Percentiles rank a stretch among this genome's conserved stretches.
These are phyloP conservation scores for Eucalyptus fibrosa DNA, from an alignment of 345 rosid species.

Conservation along the genomic window DNA sequence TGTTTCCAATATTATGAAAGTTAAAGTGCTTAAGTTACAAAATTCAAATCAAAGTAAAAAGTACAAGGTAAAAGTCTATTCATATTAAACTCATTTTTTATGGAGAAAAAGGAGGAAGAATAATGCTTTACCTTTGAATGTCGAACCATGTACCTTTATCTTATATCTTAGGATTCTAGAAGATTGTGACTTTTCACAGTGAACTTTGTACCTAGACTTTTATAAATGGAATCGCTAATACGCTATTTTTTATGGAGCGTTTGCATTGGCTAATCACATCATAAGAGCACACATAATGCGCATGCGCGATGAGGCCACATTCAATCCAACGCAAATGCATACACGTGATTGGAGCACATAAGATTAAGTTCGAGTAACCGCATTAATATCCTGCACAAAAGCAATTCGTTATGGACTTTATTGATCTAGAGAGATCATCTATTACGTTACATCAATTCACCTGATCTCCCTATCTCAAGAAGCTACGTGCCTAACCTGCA, in stretches of 20 bases:
- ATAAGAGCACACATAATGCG: background rate
- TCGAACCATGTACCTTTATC: background rate
- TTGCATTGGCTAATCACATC: background rate
- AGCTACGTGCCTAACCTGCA: background rate
- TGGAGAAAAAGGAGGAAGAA: background rate
- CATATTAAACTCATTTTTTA: background rate
- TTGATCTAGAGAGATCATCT: background rate
- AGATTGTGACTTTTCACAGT: background rate
- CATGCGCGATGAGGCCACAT: background rate
- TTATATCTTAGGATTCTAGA: background rate
- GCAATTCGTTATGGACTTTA: background rate
- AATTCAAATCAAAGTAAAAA: background rate
- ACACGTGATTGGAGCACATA: background rate
- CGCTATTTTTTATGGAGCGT: background rate
- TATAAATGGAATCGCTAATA: background rate
- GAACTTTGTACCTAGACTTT: background rate
- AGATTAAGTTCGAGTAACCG: background rate
- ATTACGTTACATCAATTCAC: background rate
- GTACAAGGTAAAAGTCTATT: background rate
- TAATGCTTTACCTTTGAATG: background rate
- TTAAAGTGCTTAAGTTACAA: background rate
- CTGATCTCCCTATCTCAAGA: fast-evolving
- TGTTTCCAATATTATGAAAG: background rate
- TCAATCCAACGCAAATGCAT: background rate
- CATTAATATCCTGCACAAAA: background rate